A percentile compares a stretch with the other conserved stretches of the same genome.
Conservation (phyloP, 768 basidiomycete genomes). For the Agaricus bisporus region DNA sequence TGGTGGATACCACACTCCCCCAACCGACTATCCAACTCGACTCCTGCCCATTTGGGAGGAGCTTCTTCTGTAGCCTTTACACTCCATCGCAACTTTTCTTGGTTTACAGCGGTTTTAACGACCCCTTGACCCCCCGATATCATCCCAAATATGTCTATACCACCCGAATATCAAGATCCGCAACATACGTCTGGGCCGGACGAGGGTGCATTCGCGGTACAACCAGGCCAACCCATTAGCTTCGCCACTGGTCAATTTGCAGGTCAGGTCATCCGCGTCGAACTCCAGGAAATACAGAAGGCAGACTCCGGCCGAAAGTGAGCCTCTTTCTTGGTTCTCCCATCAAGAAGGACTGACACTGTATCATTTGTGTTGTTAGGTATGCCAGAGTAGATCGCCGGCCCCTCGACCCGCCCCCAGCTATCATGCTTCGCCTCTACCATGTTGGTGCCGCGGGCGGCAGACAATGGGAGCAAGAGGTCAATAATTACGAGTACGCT, state of each 20-base stretch:
- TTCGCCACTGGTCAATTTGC: constrained; percentile 50
- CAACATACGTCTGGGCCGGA: constrained; percentile 24
- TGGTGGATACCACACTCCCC: not conserved
- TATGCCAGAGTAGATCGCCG: constrained; percentile 58
- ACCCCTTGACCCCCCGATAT: not conserved
- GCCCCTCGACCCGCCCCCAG: constrained; percentile 65
- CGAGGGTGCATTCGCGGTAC: constrained; percentile 3
- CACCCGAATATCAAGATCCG: constrained; percentile 17
- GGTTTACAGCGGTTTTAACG: not conserved
- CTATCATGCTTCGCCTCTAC: constrained; percentile 44
- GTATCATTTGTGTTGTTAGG: constrained; percentile 22
- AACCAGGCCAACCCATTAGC: constrained; percentile 32
- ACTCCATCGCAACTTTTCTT: constrained; percentile 5
- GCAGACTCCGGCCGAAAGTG: constrained; percentile 66
- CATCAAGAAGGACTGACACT: constrained; percentile 5
- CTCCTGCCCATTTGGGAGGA: not conserved
- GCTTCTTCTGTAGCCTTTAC: not conserved
- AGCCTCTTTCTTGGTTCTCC: constrained; percentile 13
- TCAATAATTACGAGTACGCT: constrained; percentile 40
- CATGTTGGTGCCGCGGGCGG: constrained; percentile 34
- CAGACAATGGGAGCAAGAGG: constrained; percentile 39
- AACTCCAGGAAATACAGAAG: constrained; percentile 58
- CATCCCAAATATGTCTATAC: constrained; percentile 5
- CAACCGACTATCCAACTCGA: not conserved
- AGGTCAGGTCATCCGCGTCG: constrained; percentile 41